Percentiles rank a stretch among this genome's conserved stretches.
These are phyloP conservation scores for Cladosporium sp. DNA, from an alignment of 2,329 filamentous ascomycete genomes.

Conservation along the genomic window DNA sequence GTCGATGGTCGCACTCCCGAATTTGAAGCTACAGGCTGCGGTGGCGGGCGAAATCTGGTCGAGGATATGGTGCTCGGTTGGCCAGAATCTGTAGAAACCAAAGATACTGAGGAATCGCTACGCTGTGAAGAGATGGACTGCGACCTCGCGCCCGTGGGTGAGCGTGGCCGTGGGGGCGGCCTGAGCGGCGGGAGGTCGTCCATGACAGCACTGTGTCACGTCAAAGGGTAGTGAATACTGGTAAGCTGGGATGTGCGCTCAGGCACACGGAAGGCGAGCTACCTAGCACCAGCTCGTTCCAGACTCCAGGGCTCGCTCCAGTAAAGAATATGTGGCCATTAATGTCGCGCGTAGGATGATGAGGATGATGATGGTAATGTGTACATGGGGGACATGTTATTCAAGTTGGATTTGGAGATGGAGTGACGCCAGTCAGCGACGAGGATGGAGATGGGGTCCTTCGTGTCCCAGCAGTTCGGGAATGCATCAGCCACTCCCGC, in stretches of 20 bases:
- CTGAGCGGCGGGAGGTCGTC: conserved; percentile 25
- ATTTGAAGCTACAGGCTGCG: conserved; percentile 27
- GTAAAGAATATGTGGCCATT: conserved; percentile 1
- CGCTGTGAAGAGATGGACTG: conserved; percentile 32
- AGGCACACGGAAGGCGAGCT: neutral
- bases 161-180: conserved; percentile 29
- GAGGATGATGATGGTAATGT: neutral
- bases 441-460: neutral
- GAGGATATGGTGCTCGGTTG: conserved; percentile 33
- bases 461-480: neutral
- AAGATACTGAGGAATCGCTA: conserved; percentile 32
- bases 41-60: conserved; percentile 16
- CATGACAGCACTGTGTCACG: conserved; percentile 19
- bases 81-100: conserved; percentile 36
- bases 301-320: neutral
- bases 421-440: conserved; percentile 1
- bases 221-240: conserved; percentile 1
- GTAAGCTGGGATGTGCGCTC: neutral
- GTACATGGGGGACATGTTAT: neutral
- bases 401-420: conserved; percentile 1
- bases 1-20: conserved; percentile 29
- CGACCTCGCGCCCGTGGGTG: conserved; percentile 27
- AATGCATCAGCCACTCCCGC: neutral
- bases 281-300: neutral
- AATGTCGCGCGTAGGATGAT: conserved; percentile 10